A percentile compares a stretch with the other conserved stretches of the same genome.
phyloP scores from a whole-genome alignment of 2,329 filamentous ascomycete species.

The Hypoxylon sp. region DNA sequence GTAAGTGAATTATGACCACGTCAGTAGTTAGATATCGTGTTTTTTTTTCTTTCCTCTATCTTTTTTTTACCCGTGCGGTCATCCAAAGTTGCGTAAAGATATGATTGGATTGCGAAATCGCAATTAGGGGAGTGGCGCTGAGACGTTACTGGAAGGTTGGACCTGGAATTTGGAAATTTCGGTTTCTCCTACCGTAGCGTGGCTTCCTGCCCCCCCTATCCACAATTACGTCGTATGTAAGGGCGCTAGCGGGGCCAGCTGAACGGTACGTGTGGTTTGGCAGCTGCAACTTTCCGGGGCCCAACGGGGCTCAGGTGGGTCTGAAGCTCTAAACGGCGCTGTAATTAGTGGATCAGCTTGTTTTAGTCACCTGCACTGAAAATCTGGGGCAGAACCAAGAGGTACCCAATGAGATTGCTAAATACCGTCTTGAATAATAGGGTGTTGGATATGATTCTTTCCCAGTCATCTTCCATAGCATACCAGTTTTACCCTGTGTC shows the following conservation, averaged over 20 bases:
- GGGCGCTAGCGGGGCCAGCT: slow-evolving; percentile 8
- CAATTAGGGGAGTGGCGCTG: slow-evolving; percentile 25
- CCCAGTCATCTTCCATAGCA: too few species aligned
- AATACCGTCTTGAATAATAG: background rate
- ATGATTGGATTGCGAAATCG: slow-evolving; percentile 43
- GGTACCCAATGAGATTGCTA: slow-evolving; percentile 3
- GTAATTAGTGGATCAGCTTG: slow-evolving; percentile 27
- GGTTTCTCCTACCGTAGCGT: slow-evolving; percentile 7
- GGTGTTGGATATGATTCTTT: slow-evolving; percentile 4
- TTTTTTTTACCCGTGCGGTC: slow-evolving; percentile 22
- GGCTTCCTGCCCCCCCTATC: background rate
- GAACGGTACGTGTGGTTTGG: slow-evolving; percentile 26
- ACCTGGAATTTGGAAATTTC: slow-evolving; percentile 2
- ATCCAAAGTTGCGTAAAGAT: slow-evolving; percentile 39
- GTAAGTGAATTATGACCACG: slow-evolving; percentile 13
- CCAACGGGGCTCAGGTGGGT: slow-evolving; percentile 5
- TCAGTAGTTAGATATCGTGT: slow-evolving; percentile 4
- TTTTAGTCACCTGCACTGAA: slow-evolving; percentile 16
- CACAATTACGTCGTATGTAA: slow-evolving; percentile 17
- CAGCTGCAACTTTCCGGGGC: slow-evolving; percentile 40
- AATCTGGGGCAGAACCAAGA: slow-evolving; percentile 24
- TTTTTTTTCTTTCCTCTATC: slow-evolving; percentile 20
- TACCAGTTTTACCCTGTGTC: too few species aligned
- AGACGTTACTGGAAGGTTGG: slow-evolving; percentile 17
- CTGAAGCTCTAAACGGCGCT: slow-evolving; percentile 9